A percentile compares a stretch with the other conserved stretches of the same genome.
Evolutionary conservation across 345 rosid genomes (phyloP).

Genomic region (Cochlearia excelsa): DNA sequence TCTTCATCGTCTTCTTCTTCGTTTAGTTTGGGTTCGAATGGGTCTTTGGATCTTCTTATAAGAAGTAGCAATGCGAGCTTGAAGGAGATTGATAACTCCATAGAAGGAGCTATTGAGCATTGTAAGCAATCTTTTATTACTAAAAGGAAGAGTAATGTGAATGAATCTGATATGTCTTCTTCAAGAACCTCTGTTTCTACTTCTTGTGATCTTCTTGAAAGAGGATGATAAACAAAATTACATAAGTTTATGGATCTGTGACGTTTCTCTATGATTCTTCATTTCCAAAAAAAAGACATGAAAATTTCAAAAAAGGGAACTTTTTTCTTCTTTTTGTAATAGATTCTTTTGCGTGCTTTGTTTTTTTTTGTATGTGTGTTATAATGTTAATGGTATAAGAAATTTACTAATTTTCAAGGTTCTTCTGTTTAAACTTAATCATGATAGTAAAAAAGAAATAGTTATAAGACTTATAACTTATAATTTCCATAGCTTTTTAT

Average conservation of each 20-base stretch:
- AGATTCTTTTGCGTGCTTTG: constrained; percentile 27
- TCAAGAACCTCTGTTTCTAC: constrained; percentile 42
- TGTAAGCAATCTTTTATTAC: constrained; percentile 61
- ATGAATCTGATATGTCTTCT: constrained; percentile 43
- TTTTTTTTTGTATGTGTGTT: neutral
- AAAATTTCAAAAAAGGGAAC: constrained; percentile 23
- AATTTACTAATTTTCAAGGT: constrained; percentile 26
- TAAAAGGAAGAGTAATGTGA: constrained; percentile 39
- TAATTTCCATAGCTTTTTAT: too few species aligned
- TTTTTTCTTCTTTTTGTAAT: constrained; percentile 20
- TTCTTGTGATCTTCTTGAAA: constrained; percentile 39
- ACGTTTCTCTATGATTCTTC: constrained; percentile 22
- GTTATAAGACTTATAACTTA: too few species aligned
- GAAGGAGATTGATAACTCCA: constrained; percentile 57
- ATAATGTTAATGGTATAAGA: neutral
- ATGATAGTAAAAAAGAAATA: too few species aligned
- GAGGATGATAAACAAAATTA: constrained; percentile 22
- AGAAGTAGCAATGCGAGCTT: constrained; percentile 58
- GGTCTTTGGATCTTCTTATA: constrained; percentile 50
- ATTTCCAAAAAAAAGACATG: constrained; percentile 9
- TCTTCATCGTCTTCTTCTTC: constrained; percentile 62
- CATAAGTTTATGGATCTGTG: constrained; percentile 21
- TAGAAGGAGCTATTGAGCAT: constrained; percentile 91
- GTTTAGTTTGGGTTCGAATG: constrained; percentile 60
- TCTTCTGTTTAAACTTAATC: neutral